Evolutionary conservation across 495 filamentous ascomycete genomes (phyloP).

Genomic region (Glarea lozoyensis): DNA sequence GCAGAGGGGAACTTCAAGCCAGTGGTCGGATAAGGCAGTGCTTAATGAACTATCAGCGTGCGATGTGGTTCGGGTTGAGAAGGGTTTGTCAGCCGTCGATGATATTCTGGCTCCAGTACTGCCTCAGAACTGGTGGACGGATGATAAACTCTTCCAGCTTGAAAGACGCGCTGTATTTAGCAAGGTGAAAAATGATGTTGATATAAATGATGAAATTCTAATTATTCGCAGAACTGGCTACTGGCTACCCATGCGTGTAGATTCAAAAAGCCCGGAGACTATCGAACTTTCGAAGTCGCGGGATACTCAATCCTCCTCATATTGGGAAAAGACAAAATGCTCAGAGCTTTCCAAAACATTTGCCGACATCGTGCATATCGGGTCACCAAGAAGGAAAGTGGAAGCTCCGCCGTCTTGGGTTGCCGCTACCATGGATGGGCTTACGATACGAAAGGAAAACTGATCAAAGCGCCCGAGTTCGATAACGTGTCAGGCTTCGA

Average conservation of each 20-base stretch:
- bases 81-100: too few species aligned
- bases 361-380: conserved; percentile 51
- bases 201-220: neutral
- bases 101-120: too few species aligned
- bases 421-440: conserved; percentile 60
- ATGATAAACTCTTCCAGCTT: conserved; percentile 10
- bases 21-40: too few species aligned
- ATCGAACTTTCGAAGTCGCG: conserved; percentile 34
- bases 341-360: conserved; percentile 49
- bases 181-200: conserved; percentile 11
- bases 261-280: conserved; percentile 40
- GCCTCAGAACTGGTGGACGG: conserved; percentile 8
- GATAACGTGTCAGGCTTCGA: conserved; percentile 45
- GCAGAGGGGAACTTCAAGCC: too few species aligned
- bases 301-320: conserved; percentile 40
- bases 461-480: conserved; percentile 51
- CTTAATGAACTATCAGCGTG: too few species aligned
- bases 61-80: too few species aligned
- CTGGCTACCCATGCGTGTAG: conserved; percentile 37
- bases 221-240: conserved; percentile 43
- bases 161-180: conserved; percentile 20
- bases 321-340: conserved; percentile 36
- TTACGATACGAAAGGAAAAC: conserved; percentile 43
- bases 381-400: conserved; percentile 37
- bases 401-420: conserved; percentile 39